phyloP scores from a whole-genome alignment of 345 rosid species.

The Citrus reticulata region DNA sequence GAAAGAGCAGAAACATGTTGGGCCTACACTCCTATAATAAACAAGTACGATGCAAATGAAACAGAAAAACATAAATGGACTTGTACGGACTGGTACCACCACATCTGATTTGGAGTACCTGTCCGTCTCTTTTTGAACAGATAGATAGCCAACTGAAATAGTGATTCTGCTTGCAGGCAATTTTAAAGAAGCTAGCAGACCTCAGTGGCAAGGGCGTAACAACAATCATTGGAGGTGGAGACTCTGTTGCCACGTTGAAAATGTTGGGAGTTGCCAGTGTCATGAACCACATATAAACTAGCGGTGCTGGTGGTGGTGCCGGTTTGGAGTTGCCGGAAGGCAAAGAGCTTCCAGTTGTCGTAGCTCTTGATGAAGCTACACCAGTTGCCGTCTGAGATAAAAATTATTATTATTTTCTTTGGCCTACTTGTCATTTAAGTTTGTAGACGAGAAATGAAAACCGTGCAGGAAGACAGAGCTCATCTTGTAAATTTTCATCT shows the following conservation, averaged over 20 bases:
- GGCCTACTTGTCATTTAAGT: not conserved
- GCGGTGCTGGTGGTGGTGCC: slow-evolving; percentile 60
- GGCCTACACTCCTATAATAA: no score
- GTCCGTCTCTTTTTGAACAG: not conserved
- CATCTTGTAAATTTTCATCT: not conserved
- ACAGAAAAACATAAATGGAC: no score
- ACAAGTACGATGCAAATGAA: no score
- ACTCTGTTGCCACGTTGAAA: slow-evolving; percentile 77
- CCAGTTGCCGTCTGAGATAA: slow-evolving; percentile 38
- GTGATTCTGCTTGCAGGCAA: slow-evolving; percentile 38
- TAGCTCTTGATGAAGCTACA: slow-evolving; percentile 68
- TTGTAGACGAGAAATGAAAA: slow-evolving; percentile 20
- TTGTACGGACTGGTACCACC: not conserved
- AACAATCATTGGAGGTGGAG: slow-evolving; percentile 84
- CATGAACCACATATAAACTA: slow-evolving; percentile 82
- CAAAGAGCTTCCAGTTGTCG: slow-evolving; percentile 75
- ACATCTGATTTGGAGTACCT: not conserved
- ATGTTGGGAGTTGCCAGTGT: slow-evolving; percentile 63
- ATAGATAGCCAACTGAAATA: not conserved
- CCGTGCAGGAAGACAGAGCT: slow-evolving; percentile 22
- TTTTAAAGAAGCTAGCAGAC: slow-evolving; percentile 89
- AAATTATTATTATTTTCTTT: not conserved
- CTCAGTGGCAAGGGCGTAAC: slow-evolving; percentile 74
- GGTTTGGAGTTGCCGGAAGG: slow-evolving; percentile 37
- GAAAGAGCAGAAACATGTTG: no score